Base-by-base conservation (phyloP, 768 basidiomycete genomes). In the Lenzites betulinus region DNA sequence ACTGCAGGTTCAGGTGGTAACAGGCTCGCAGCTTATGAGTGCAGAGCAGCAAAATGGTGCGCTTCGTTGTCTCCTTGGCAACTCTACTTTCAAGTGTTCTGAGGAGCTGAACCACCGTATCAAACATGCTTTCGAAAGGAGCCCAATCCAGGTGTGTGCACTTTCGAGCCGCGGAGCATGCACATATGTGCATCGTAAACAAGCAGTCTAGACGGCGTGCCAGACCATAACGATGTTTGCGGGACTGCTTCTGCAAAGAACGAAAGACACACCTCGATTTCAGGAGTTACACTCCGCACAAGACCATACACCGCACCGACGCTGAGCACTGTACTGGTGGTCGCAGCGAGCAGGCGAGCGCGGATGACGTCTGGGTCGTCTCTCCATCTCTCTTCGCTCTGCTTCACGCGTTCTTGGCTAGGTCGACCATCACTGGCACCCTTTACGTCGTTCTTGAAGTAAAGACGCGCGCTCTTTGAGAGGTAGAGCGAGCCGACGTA, bases 401-500 rank as follows among this genome's bases (percentile, higher is more conserved):
- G 64, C 62, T 73, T 75, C 71, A 65, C 28, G 64, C 69, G 38
- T 70, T 71, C 60, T 70, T 73, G 55, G 54, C 61, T 52, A 33
- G 57, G 56, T 61, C 70, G 46, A 13, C 16, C 38, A 65, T 62
- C 59, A 63, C n/a, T n/a, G n/a, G n/a, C n/a, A n/a, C 66, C 28
- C 55, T 56, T 54, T 64, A 57, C 69, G 66, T 48, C 75, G 65
- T 30, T 71, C 67, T 78, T 69, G 70, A 83, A 85, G 11, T 78
- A 79, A 30, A 88, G 76, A 43, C 90, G 81, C 12, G 85, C 79
- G 63, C 81, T 77, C 69, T 85, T 89, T 33, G 81, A 86, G 58
- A 92, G 67, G 74, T 96, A 96, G 39, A 96, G 78, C 7, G 89
- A 90, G 13, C 89, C 91, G 52, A 97, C 93, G 67, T 95, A 97